Base-by-base conservation (phyloP, 2,329 filamentous ascomycete species). In the Aspergillus sp. region DNA sequence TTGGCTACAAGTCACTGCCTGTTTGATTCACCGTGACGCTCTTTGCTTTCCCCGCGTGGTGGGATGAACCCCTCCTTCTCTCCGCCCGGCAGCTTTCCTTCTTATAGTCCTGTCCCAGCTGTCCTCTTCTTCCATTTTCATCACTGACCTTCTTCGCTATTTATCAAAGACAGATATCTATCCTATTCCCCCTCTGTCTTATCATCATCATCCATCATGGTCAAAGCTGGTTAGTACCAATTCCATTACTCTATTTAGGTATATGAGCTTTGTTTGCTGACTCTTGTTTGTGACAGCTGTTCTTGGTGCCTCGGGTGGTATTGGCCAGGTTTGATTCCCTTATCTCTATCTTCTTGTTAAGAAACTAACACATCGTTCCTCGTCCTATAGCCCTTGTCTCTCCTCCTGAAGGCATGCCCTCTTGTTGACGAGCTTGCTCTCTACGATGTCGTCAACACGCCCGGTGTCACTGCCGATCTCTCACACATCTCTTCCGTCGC, bases 391-490 rank as follows among this genome's bases (percentile, higher is more conserved):
- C 93, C 93, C 60, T 81, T 98, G 65, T 98, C 93, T 58, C 88
- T 98, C 60, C 86, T 98, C 63, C 81, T 97, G 70, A 98, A 98
- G 83, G 83, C 86, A 59, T 88, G 80, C 67, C 86, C 90, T 57
- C 83, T 89, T 66, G 80, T 98, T 64, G 86, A 91, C 65, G 88
- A 97, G 78, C 88, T 98, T 63, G 80, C 90, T 53, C 87, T 98
- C 63, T 98, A 96, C 80, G 93, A 98, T 95, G 90, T 98, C 59
- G 91, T 97, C 74, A 96, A 97, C 82, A 94, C 90, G 44, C 90
- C 90, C 62, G 93, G 93, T 74, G 93, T 98, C 67, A 88, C 90
- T 57, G 84, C 91, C 65, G 93, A 98, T 71, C 84, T 98, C 52
- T 96, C 90, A 52, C 93, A 98, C 80, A 97, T 98, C 74, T 95